Percentiles rank a stretch among this genome's conserved stretches.
Conservation (phyloP, 176 grass and related monocot genomes). For the Carex kokanica region DNA sequence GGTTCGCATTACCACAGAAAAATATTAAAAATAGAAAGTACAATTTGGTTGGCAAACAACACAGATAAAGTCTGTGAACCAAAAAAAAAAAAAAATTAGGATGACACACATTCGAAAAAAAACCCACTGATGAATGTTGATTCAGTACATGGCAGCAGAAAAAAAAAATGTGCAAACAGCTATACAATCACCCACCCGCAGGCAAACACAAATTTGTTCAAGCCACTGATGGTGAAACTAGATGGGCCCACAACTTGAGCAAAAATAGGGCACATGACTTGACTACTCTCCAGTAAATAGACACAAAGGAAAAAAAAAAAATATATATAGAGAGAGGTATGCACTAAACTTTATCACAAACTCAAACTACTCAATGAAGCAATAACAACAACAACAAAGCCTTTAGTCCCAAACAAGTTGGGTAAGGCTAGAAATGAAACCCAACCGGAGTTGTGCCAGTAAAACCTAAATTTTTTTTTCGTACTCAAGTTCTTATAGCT, state of each 20-base stretch:
- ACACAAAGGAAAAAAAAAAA: background rate
- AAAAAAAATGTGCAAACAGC: background rate
- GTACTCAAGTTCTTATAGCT: background rate
- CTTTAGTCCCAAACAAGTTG: too few species aligned
- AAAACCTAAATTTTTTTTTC: background rate
- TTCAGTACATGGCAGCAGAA: background rate
- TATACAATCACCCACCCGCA: background rate
- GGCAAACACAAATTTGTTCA: background rate
- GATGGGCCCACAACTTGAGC: background rate
- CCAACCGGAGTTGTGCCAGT: background rate
- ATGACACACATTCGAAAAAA: too few species aligned
- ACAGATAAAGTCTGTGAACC: background rate
- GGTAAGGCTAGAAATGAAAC: background rate
- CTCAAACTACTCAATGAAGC: background rate
- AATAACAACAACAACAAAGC: background rate
- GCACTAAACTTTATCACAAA: background rate
- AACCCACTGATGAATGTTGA: background rate
- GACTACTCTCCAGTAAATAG: background rate
- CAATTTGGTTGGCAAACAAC: background rate
- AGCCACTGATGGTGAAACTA: background rate
- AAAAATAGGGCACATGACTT: background rate
- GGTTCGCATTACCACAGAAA: background rate
- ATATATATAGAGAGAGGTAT: background rate
- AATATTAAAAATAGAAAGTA: background rate
- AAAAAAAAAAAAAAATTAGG: too few species aligned